A percentile compares a stretch with the other conserved stretches of the same genome.
Conservation (phyloP, 2,329 filamentous ascomycete species). For the Fusarium paranaense region DNA sequence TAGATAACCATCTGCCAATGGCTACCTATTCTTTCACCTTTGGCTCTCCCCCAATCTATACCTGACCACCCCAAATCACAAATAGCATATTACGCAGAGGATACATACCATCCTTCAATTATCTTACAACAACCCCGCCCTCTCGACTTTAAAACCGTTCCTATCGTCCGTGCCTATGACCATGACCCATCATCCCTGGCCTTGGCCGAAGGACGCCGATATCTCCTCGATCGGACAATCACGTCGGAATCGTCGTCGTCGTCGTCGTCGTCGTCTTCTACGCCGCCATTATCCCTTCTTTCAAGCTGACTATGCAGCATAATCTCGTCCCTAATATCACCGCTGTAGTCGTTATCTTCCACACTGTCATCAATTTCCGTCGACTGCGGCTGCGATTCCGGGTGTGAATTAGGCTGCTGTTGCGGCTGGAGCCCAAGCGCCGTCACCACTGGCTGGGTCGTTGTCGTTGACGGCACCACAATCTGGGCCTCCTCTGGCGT, state of each 20-base stretch:
- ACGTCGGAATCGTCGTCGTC: constrained; percentile 50
- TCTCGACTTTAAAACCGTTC: not conserved
- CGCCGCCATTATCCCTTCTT: not conserved
- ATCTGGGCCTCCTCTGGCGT: constrained; percentile 24
- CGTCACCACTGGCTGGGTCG: constrained; percentile 19
- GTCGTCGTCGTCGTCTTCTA: constrained; percentile 48
- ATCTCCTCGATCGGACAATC: constrained; percentile 46
- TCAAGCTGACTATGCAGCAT: constrained; percentile 28
- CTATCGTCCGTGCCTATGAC: constrained; percentile 23
- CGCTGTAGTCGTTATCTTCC: constrained; percentile 48
- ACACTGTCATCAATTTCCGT: constrained; percentile 24
- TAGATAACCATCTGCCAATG: not conserved
- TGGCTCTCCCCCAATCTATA: not conserved
- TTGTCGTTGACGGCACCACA: constrained; percentile 14
- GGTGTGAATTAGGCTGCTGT: not conserved
- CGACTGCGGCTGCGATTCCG: not conserved
- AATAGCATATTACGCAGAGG: constrained; percentile 10
- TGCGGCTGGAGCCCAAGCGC: constrained; percentile 1
- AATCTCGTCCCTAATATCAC: constrained; percentile 38
- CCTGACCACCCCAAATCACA: constrained; percentile 12
- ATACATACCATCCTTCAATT: constrained; percentile 8
- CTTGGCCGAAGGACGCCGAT: constrained; percentile 51
- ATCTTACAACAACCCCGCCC: constrained; percentile 12
- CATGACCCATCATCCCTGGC: constrained; percentile 49
- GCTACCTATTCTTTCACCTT: constrained; percentile 7